Base-by-base conservation (phyloP, 306 rosid genomes). In the Chamaecrista fasciculata region DNA sequence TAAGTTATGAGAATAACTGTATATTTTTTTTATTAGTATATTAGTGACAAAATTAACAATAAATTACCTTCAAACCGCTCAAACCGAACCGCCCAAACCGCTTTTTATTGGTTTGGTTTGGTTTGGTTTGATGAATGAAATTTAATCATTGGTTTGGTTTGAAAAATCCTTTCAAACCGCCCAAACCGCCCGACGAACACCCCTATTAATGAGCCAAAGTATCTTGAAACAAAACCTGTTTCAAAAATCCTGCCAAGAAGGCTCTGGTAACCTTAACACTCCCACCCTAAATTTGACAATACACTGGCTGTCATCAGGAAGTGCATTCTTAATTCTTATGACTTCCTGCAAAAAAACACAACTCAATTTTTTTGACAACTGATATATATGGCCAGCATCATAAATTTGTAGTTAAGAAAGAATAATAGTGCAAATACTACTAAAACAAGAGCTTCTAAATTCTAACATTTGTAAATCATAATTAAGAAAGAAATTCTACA, bases 201-300 rank as follows among this genome's bases (percentile, higher is more conserved):
- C n/a, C n/a, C n/a, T n/a, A n/a, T n/a, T n/a, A n/a, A n/a, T n/a
- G n/a, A n/a, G n/a, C 55, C 33, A 31, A 47, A 74, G 71, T 39
- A 70, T 50, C 74, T 52, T 40, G 29, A 49, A 59, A 71, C n/a
- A 61, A 29, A 48, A 94, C 99, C 99, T 88, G 92, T 80, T 94
- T 94, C 83, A 94, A 86, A 85, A 82, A 94, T 79, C 99, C 97
- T 10, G 99, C 99, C 44, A 97, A 97, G 77, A 94, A 94, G 4
- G 99, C 97, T 83, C 99, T 82, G 59, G 99, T 94, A 75, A 94
- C 99, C 82, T 91, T 91, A 44, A 94, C 96, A 66, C 95, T 79
- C 91, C 91, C 73, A 94, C 99, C 85, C 99, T 85, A 78, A 76
- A 92, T 57, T 94, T 94, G 79, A 88, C 91, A 74, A 94, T 88